Percentiles rank a stretch among this genome's conserved stretches.
Evolutionary conservation across 1,139 yeast species (phyloP).

Genomic region (Meyerozyma carpophila): DNA sequence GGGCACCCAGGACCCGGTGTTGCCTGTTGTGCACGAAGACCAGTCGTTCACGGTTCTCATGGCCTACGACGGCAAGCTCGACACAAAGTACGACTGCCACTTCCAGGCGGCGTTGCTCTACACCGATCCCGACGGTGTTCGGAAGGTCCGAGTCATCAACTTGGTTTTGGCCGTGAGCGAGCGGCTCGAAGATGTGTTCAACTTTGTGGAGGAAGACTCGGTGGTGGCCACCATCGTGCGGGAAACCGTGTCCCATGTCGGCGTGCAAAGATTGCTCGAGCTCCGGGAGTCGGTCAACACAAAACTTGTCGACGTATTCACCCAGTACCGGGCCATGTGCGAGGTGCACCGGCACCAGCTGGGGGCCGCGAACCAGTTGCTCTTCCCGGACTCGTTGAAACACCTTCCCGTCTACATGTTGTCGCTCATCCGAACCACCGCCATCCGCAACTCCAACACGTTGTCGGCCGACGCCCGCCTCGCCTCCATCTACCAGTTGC

Average conservation of each 20-base stretch:
- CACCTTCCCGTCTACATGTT: slow-evolving; percentile 66
- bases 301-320: slow-evolving; percentile 66
- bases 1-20: slow-evolving; percentile 53
- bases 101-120: slow-evolving; percentile 88
- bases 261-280: slow-evolving; percentile 54
- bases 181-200: slow-evolving; percentile 66
- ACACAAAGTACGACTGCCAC: slow-evolving; percentile 71
- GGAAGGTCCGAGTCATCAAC: slow-evolving; percentile 84
- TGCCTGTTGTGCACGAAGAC: slow-evolving; percentile 63
- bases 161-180: slow-evolving; percentile 77
- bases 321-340: slow-evolving; percentile 64
- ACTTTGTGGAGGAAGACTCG: slow-evolving; percentile 82
- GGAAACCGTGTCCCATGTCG: slow-evolving; percentile 60
- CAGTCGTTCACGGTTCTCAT: slow-evolving; percentile 70
- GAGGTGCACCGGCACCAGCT: slow-evolving; percentile 41
- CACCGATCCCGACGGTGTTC: slow-evolving; percentile 68
- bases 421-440: slow-evolving; percentile 62
- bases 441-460: slow-evolving; percentile 49
- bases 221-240: slow-evolving; percentile 67
- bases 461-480: slow-evolving; percentile 54
- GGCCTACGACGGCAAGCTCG: slow-evolving; percentile 71
- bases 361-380: slow-evolving; percentile 56
- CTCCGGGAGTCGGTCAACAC: slow-evolving; percentile 59
- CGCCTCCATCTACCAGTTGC: slow-evolving; percentile 49
- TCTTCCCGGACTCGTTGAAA: slow-evolving; percentile 77